These are phyloP conservation scores for Selaginella moellendorffii DNA, from an alignment of 75 land plant genomes.

Conservation along the genomic window DNA sequence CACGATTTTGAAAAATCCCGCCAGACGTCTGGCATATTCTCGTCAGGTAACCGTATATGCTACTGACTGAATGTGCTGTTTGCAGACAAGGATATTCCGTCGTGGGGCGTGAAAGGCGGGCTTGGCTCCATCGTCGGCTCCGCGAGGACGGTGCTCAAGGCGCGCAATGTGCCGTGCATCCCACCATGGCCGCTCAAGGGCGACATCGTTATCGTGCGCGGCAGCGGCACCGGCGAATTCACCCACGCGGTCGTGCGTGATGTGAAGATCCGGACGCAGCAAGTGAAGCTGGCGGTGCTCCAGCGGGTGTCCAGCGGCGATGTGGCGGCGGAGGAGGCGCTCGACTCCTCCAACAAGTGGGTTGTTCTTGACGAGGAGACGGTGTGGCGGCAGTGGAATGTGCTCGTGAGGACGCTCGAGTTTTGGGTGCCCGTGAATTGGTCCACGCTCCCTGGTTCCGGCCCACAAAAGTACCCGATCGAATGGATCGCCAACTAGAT, in stretches of 20 bases:
- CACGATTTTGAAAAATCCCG: too few species aligned
- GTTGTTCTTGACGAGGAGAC: constrained; percentile 14
- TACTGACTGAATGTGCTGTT: neutral
- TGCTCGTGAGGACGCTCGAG: constrained; percentile 13
- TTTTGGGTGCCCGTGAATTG: constrained; percentile 19
- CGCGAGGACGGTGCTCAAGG: neutral
- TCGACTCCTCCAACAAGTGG: constrained; percentile 2
- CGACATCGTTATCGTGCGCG: constrained; percentile 14
- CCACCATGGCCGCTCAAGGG: constrained; percentile 21
- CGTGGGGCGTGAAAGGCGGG: constrained; percentile 5
- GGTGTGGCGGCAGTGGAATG: constrained; percentile 19
- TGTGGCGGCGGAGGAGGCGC: too few species aligned
- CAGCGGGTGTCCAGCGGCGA: too few species aligned
- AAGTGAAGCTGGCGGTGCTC: constrained; percentile 14
- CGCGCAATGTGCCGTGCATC: constrained; percentile 13
- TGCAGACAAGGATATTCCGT: neutral
- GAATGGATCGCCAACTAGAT: constrained; percentile 16
- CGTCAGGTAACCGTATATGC: too few species aligned
- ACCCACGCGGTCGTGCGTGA: constrained; percentile 14
- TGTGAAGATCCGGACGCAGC: constrained; percentile 16
- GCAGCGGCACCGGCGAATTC: constrained; percentile 9
- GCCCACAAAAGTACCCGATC: constrained; percentile 11
- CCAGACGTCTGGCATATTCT: neutral
- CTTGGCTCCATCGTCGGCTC: neutral
- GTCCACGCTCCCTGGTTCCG: constrained; percentile 15